Evolutionary conservation across 192 early-diverging fungal species (phyloP).

Genomic region (Coemansia sp.): DNA sequence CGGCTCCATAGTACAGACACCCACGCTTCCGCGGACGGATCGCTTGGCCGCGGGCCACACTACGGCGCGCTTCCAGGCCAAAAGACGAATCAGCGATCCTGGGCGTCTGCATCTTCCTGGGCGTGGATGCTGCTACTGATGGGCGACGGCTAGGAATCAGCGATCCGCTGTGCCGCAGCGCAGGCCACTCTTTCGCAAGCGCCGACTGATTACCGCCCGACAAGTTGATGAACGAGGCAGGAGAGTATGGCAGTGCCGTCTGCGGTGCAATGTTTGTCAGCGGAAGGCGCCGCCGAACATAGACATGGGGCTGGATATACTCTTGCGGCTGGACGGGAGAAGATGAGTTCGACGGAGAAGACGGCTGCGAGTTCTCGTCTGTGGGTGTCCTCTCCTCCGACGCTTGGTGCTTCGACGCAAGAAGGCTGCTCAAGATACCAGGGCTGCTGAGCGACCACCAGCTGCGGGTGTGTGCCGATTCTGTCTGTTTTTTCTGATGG

Average conservation of each 20-base stretch:
- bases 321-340: not conserved
- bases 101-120: constrained; percentile 16
- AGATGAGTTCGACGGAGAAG: not conserved
- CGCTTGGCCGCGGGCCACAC: constrained; percentile 15
- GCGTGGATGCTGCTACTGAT: not conserved
- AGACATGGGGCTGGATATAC: not conserved
- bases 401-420: not conserved
- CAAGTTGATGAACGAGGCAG: constrained; percentile 41
- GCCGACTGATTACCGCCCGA: constrained; percentile 20
- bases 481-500: not conserved
- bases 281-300: constrained; percentile 13
- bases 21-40: constrained; percentile 11
- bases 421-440: constrained; percentile 17
- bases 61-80: constrained; percentile 34
- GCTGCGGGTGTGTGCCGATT: not conserved
- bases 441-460: constrained; percentile 42
- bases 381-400: not conserved
- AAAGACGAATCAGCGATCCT: constrained; percentile 32
- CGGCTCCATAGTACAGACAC: constrained; percentile 41
- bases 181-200: constrained; percentile 10
- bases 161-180: constrained; percentile 10
- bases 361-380: not conserved
- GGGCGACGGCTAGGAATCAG: not conserved
- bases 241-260: constrained; percentile 20
- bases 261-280: constrained; percentile 5